A percentile compares a stretch with the other conserved stretches of the same genome.
Evolutionary conservation across 176 grass and related monocot genomes (phyloP).

Genomic region (Otatea glauca): DNA sequence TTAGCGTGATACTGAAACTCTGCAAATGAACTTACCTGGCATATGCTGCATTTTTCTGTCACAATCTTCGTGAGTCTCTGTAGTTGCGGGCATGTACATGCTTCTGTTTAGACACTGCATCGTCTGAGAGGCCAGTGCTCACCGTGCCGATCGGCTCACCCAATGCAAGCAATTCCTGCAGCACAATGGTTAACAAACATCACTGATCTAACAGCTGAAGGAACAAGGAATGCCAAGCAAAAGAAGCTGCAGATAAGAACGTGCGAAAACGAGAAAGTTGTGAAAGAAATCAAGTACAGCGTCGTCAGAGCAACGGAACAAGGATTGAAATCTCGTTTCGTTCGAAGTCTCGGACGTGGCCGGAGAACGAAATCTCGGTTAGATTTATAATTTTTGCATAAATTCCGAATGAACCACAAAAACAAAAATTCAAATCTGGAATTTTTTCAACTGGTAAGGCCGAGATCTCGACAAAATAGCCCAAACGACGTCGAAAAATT

Average conservation of each 20-base stretch:
- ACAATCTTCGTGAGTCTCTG: slow-evolving; percentile 50
- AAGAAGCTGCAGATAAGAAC: no score
- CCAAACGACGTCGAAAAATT: no score
- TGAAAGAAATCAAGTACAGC: not conserved
- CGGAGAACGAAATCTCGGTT: no score
- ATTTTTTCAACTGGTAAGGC: no score
- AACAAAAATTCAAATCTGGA: no score
- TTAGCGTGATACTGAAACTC: no score
- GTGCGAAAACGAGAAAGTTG: not conserved
- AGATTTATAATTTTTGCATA: no score
- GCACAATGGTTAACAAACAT: not conserved
- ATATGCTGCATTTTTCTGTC: slow-evolving; percentile 90
- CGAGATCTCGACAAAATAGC: no score
- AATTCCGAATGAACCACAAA: no score
- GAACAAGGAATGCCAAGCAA: not conserved
- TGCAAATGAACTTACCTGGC: slow-evolving; percentile 63
- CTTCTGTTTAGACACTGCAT: slow-evolving; percentile 57
- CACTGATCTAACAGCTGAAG: not conserved
- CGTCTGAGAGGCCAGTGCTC: slow-evolving; percentile 81
- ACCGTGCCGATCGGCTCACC: slow-evolving; percentile 82
- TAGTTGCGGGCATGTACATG: slow-evolving; percentile 48
- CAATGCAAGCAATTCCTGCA: slow-evolving; percentile 78
- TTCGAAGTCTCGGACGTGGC: no score
- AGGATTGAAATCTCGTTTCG: no score
- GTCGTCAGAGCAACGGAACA: not conserved